Percentiles rank a stretch among this genome's conserved stretches.
phyloP scores from a whole-genome alignment of 345 rosid genomes.

The Hevea brasiliensis region DNA sequence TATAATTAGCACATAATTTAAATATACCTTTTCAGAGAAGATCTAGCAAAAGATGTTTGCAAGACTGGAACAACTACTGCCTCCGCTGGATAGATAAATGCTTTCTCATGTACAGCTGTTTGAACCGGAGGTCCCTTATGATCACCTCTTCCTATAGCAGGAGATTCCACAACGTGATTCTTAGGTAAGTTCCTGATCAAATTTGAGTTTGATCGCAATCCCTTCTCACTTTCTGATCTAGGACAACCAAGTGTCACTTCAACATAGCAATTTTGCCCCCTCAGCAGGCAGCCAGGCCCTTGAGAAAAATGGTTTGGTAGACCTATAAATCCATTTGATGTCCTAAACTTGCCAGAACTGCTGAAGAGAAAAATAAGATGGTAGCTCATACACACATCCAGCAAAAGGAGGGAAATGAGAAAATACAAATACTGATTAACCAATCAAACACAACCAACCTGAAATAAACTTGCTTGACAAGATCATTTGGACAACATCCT shows the following conservation, averaged over 20 bases:
- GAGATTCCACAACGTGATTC: conserved; percentile 59
- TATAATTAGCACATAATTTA: conserved; percentile 15
- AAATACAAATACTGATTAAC: not conserved
- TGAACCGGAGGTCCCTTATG: conserved; percentile 49
- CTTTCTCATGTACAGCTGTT: conserved; percentile 50
- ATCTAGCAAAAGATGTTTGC: conserved; percentile 76
- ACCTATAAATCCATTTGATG: conserved; percentile 62
- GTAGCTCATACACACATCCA: not conserved
- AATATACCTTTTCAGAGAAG: conserved; percentile 82
- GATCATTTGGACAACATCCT: conserved; percentile 87
- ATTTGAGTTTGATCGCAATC: conserved; percentile 42
- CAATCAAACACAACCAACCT: conserved; percentile 44
- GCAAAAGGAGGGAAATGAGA: not conserved
- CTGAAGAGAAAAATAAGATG: conserved; percentile 13
- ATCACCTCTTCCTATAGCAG: conserved; percentile 53
- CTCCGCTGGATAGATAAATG: conserved; percentile 83
- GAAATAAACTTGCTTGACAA: conserved; percentile 88
- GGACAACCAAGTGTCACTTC: conserved; percentile 88
- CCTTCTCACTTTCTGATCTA: conserved; percentile 45
- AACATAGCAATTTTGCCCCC: conserved; percentile 67
- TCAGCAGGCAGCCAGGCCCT: conserved; percentile 58
- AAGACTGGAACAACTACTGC: conserved; percentile 90
- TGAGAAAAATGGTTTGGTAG: conserved; percentile 63
- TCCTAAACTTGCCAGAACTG: conserved; percentile 63
- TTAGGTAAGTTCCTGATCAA: conserved; percentile 48